Evolutionary conservation across 352 stramenopile species (phyloP).

Genomic region (Globisporangium canariense): DNA sequence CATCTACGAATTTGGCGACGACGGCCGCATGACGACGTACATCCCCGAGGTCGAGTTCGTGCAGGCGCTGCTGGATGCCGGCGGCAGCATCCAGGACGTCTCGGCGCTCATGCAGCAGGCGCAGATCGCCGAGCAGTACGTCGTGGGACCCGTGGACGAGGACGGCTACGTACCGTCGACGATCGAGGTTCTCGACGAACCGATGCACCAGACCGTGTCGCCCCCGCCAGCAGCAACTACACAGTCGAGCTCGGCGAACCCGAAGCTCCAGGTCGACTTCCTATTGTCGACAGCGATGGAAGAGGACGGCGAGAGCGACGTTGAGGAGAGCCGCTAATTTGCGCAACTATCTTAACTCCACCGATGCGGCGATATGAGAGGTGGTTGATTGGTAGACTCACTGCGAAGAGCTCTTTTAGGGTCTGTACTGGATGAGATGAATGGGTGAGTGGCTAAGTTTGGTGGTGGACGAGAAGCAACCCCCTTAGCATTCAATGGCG

Average conservation of each 20-base stretch:
- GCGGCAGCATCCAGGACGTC: background rate
- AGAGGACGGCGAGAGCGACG: background rate
- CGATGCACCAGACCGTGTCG: too few relatives aligned
- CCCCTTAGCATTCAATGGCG: too few relatives aligned
- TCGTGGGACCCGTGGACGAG: background rate
- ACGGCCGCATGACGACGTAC: conserved; percentile 23
- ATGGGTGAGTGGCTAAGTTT: too few relatives aligned
- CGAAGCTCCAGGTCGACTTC: background rate
- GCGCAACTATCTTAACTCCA: background rate
- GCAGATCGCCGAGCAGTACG: conserved; percentile 1
- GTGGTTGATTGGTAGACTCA: too few relatives aligned
- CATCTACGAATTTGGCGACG: conserved; percentile 26
- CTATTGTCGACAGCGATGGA: background rate
- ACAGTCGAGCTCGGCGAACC: background rate
- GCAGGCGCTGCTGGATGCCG: conserved; percentile 15
- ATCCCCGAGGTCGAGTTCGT: conserved; percentile 26
- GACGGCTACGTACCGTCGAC: background rate
- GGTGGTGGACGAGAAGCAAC: too few relatives aligned
- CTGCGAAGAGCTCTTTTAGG: too few relatives aligned
- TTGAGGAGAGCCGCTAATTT: background rate
- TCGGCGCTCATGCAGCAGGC: conserved; percentile 7
- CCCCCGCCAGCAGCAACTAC: background rate
- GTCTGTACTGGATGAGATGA: too few relatives aligned
- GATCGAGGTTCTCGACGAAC: background rate
- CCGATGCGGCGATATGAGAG: too few relatives aligned